A percentile compares a stretch with the other conserved stretches of the same genome.
phyloP scores from a whole-genome alignment of 495 filamentous ascomycete species.

The Pyrenopolyporus hunteri region DNA sequence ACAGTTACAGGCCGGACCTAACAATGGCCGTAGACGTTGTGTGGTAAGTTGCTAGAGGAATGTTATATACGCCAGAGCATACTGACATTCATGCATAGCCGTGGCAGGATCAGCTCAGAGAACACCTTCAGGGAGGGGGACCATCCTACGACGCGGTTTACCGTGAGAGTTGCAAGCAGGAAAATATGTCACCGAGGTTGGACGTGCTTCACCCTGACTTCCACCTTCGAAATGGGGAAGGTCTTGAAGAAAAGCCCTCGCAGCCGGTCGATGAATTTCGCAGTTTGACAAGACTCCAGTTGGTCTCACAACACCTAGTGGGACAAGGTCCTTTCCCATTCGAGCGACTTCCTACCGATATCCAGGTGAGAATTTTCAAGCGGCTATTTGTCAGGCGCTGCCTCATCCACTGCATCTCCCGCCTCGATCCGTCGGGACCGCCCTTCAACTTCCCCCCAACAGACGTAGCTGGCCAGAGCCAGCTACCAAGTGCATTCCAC shows the following conservation, averaged over 20 bases:
- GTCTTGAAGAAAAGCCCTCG: not conserved
- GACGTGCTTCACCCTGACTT: slow-evolving; percentile 40
- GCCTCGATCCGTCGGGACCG: slow-evolving; percentile 42
- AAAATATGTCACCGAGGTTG: slow-evolving; percentile 44
- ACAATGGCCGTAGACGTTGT: not conserved
- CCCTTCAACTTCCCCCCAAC: slow-evolving; percentile 26
- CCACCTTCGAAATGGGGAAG: not conserved
- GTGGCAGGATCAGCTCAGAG: slow-evolving; percentile 20
- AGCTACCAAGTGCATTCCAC: slow-evolving; percentile 42
- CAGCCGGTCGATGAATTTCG: too few relatives aligned
- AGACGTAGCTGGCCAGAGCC: not conserved
- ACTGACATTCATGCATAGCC: slow-evolving; percentile 5
- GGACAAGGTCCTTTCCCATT: slow-evolving; percentile 40
- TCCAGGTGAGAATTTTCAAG: slow-evolving; percentile 44
- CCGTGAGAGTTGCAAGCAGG: slow-evolving; percentile 38
- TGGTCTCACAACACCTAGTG: not conserved
- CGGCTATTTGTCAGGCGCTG: slow-evolving; percentile 33
- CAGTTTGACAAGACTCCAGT: too few relatives aligned
- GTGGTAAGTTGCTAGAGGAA: not conserved
- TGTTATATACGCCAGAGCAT: not conserved
- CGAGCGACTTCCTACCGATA: slow-evolving; percentile 34
- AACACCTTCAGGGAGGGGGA: not conserved
- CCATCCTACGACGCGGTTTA: slow-evolving; percentile 7
- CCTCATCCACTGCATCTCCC: slow-evolving; percentile 48
- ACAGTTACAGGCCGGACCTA: not conserved